Base-by-base conservation (phyloP, 345 rosid genomes). In the Eucalyptus erythrocorys region DNA sequence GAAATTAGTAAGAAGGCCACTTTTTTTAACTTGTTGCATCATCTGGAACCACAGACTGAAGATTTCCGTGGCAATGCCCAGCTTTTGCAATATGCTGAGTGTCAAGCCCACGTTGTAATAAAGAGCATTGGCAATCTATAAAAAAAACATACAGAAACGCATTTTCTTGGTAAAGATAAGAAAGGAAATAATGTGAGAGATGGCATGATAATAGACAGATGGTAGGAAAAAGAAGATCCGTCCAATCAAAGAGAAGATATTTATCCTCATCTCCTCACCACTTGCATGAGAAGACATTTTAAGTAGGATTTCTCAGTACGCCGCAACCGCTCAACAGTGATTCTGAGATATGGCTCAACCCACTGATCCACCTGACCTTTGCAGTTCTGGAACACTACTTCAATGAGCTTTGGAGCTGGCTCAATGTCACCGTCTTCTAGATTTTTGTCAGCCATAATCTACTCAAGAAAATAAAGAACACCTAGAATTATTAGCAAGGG, bases 361-460 rank as follows among this genome's bases (percentile, higher is more conserved):
- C 98, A 98, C 9, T 93, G 99, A 93, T 98, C 99, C 92, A 98
- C 99, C 91, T 96, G 99, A 85, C 99, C 99, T 93, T 92, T 96
- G 92, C 99, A 96, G 90, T 98, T 97, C 94, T 98, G 99, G 89
- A 98, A 96, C 91, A 98, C 95, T 85, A 98, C 99, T 91, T 97
- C 96, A 90, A 98, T 96, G 88, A 98, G 98, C 93, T 98, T 98
- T 90, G 99, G 99, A 90, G 99, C 99, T 27, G 99, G 95, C 90
- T 94, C 98, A 90, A 97, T 94, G 89, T 97, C 99, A 90, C 91
- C 91, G 89, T 98, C 99, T 91, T 98, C 99, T 90, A 97, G 93
- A 91, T 94, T 97, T 92, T 90, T 91, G 90, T 98, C 99, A 13
- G 95, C 91, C 98, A 98, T 93, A 71, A 96, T 92, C 99, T 98